Evolutionary conservation across 352 stramenopile genomes (phyloP), one percentile per base, ranked within the genome.

Genomic region (Thalassiosira hispida): DNA sequence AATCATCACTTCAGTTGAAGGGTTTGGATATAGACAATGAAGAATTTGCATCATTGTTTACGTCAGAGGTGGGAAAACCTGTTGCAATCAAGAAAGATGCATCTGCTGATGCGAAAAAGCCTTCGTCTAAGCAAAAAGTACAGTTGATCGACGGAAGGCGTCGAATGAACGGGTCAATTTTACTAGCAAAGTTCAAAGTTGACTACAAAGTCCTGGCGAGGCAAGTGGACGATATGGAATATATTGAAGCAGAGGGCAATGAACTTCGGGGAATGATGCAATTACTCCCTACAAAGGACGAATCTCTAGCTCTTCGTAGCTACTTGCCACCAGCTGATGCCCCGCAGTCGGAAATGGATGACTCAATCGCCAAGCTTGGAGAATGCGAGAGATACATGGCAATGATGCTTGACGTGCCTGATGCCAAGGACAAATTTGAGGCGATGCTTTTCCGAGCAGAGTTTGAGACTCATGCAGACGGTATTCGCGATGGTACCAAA

Each of bases 81-180:
- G 63, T 44, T 55, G 68, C 59, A 46, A 27, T 52, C 0, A 70
- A 73, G 44, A 79, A 80, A 62, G 55, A 67, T 1, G 35, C 8
- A 38, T 20, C 44, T 6, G 8, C 66, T 20, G 62, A 78, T 60
- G 51, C 27, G 6, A 82, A 76, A 16, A 82, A 78, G 18, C 33
- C 60, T 23, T 31, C 55, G 22, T 51, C 40, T 1, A 88, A 86
- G 35, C 65, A 79, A 62, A 79, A 78, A 44, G 73, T 84, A 22
- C 77, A 84, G 62, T 44, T 84, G n/a, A 85, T 84, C 51, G 94
- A 98, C 78, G 89, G 91, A 1, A 97, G 97, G 74, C 93, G 95
- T 14, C 93, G 94, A 22, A 98, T 98, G 95, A 98, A 98, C 77
- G 95, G 93, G 23, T 96, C 92, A 0, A 98, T 98, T 69, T 95